Conservation (phyloP, 148 eudicot genomes). For the Rhododendron simsii region DNA sequence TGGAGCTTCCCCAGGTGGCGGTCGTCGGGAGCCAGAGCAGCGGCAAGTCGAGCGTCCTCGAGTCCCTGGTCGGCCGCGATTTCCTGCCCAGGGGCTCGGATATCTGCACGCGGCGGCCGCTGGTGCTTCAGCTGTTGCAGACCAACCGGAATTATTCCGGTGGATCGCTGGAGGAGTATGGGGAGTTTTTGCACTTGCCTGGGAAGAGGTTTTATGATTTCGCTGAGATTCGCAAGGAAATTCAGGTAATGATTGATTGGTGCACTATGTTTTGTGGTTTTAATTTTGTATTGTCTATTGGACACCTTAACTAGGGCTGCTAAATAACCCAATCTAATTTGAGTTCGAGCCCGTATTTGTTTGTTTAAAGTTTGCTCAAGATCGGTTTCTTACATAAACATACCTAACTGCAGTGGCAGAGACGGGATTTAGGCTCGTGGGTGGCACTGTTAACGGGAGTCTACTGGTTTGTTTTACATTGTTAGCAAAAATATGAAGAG, state of each 20-base stretch:
- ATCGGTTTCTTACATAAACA: too few relatives aligned
- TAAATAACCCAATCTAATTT: too few relatives aligned
- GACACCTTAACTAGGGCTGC: too few relatives aligned
- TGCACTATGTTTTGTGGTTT: background rate
- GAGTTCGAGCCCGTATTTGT: too few relatives aligned
- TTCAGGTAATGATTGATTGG: conserved; percentile 43
- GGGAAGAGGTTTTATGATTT: conserved; percentile 64
- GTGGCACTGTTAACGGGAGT: too few relatives aligned
- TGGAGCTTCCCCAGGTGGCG: conserved; percentile 82
- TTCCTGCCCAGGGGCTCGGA: conserved; percentile 80
- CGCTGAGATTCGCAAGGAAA: conserved; percentile 65
- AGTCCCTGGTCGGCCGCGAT: conserved; percentile 84
- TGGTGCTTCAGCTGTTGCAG: conserved; percentile 80
- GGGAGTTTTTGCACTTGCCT: conserved; percentile 81
- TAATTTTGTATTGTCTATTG: background rate
- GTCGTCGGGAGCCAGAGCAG: conserved; percentile 95
- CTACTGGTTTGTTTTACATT: too few relatives aligned
- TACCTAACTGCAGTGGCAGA: too few relatives aligned
- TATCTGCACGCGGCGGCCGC: conserved; percentile 83
- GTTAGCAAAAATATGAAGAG: too few relatives aligned
- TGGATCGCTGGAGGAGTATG: conserved; percentile 64
- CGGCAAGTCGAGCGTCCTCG: conserved; percentile 89
- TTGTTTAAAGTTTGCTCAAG: too few relatives aligned
- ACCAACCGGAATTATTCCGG: conserved; percentile 34
- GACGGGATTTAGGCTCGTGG: too few relatives aligned